Evolutionary conservation across 805 yeast species (phyloP).

Genomic region (Cyberlindnera galapagoensis): DNA sequence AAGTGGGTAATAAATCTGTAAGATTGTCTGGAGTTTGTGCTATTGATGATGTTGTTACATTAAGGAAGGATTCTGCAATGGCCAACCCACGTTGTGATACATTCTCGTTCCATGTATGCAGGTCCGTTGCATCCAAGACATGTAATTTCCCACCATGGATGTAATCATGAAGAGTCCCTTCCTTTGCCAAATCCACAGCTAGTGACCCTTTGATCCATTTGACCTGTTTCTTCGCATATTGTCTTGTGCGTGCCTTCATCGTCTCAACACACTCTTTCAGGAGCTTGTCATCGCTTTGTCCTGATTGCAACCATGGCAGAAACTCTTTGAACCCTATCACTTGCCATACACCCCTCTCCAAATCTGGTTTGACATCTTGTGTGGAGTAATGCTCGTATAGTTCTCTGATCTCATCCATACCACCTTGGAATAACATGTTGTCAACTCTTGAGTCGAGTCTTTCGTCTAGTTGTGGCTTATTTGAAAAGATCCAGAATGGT

Average conservation of each 20-base stretch:
- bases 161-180: constrained; percentile 35
- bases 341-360: constrained; percentile 83
- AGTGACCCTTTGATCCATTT: constrained; percentile 83
- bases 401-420: constrained; percentile 58
- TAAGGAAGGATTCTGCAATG: constrained; percentile 39
- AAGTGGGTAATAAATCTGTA: constrained; percentile 19
- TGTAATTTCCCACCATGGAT: constrained; percentile 59
- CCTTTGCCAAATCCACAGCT: constrained; percentile 50
- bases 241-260: constrained; percentile 81
- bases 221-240: constrained; percentile 81
- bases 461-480: constrained; percentile 45
- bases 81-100: constrained; percentile 51
- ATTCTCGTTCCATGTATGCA: constrained; percentile 48
- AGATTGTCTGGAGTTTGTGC: constrained; percentile 33
- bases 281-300: constrained; percentile 11
- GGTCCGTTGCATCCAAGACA: constrained; percentile 71
- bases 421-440: constrained; percentile 69
- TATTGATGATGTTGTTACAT: constrained; percentile 6
- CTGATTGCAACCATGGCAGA: constrained; percentile 53
- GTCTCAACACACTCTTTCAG: constrained; percentile 48
- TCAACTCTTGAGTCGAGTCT: constrained; percentile 81
- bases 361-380: constrained; percentile 35
- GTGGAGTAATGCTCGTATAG: constrained; percentile 41
- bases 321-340: constrained; percentile 92
- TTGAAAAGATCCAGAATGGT: constrained; percentile 78